Evolutionary conservation across 2,329 filamentous ascomycete genomes (phyloP), one percentile per base, ranked within the genome.

Genomic region (Pestalotiopsis sp.): DNA sequence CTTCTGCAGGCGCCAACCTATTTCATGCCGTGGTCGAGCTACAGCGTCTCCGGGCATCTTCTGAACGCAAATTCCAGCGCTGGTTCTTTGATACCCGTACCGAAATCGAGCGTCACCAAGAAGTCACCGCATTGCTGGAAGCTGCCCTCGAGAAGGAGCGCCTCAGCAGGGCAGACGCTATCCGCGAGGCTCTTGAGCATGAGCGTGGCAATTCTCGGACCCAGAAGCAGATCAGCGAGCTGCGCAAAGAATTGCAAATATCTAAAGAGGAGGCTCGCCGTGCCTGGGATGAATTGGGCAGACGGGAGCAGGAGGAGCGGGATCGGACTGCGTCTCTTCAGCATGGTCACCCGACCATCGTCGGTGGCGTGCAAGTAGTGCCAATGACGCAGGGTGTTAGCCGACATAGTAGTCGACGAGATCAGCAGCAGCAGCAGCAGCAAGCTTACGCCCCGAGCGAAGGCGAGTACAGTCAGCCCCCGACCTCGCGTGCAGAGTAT

Each of bases 11-110:
- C 13, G 96, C 96, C 4, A 99, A 99, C 74, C 86, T 99, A 0
- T 99, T 99, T 79, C 96, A 99, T 79, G 96, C 96, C 11, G 95
- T 99, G 0, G 96, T 99, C 3, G 96, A 99, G 80, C 84, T 99
- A 60, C 96, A 99, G 79, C 91, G 96, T 38, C 86, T 99, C 31
- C 92, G 96, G 58, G 96, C 96, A 49, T 97, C 94, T 67, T 98
- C 95, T 0, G 96, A 99, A 80, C 91, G 96, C 72, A 98, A 98
- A 79, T 99, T 99, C 75, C 96, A 99, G 81, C 89, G 96, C 64
- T 99, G 96, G 96, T 98, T 98, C 81, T 97, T 97, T 74, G 96
- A 99, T 79, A 97, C 95, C 7, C 88, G 95, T 65, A 88, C 91
- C 39, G 95, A 98, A 73, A 90, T 97, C 72, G 96, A 98, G 82